Evolutionary conservation across 2,329 filamentous ascomycete genomes (phyloP).

Genomic region (Paradendryphiella salina): DNA sequence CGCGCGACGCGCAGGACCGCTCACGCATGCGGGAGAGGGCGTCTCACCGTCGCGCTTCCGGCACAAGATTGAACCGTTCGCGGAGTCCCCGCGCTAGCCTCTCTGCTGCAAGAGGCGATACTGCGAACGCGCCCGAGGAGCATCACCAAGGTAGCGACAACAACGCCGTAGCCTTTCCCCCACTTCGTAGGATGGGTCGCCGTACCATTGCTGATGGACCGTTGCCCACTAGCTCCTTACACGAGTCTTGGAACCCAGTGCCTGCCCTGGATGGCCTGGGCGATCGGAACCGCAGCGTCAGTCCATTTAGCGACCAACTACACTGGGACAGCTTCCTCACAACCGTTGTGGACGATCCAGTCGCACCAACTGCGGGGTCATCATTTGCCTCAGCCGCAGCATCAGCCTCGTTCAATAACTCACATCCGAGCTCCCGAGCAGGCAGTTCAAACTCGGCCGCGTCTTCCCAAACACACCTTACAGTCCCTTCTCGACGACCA

Average conservation of each 20-base stretch:
- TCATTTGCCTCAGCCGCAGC: slow-evolving; percentile 75
- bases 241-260: slow-evolving; percentile 45
- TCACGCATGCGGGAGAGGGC: slow-evolving; percentile 8
- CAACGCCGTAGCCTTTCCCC: slow-evolving; percentile 40
- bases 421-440: slow-evolving; percentile 47
- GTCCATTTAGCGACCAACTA: slow-evolving; percentile 58
- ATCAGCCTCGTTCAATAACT: slow-evolving; percentile 54
- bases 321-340: slow-evolving; percentile 80
- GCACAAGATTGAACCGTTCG: slow-evolving; percentile 17
- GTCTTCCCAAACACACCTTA: slow-evolving; percentile 46
- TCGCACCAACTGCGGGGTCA: slow-evolving; percentile 76
- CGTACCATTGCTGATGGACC: slow-evolving; percentile 45
- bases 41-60: slow-evolving; percentile 14
- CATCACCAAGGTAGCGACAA: slow-evolving; percentile 30
- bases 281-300: slow-evolving; percentile 81
- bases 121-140: slow-evolving; percentile 18
- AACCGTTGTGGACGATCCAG: slow-evolving; percentile 79
- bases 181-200: slow-evolving; percentile 46
- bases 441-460: slow-evolving; percentile 51
- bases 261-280: slow-evolving; percentile 70
- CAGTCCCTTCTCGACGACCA: slow-evolving; percentile 42
- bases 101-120: slow-evolving; percentile 5
- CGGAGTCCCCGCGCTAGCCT: slow-evolving; percentile 14
- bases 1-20: slow-evolving; percentile 8
- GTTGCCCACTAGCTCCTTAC: slow-evolving; percentile 43